Evolutionary conservation across 2,329 filamentous ascomycete genomes (phyloP), one percentile per base, ranked within the genome.

Genomic region (Aspergillus fumigatus): DNA sequence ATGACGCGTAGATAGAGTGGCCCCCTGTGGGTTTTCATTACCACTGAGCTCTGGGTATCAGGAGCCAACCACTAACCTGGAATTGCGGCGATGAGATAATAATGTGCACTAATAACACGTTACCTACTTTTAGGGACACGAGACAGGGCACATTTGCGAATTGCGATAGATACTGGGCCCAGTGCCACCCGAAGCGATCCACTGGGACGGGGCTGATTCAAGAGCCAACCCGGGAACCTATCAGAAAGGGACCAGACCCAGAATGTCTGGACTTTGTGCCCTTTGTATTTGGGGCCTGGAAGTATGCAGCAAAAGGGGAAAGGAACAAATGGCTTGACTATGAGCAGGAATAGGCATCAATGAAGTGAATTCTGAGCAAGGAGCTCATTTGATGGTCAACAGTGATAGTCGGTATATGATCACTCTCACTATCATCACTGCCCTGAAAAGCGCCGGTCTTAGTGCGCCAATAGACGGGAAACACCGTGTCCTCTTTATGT

Each of bases 401-500:
- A 23, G 53, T 52, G 21, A 47, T 26, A 14, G 32, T 38, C 43
- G 17, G 19, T 47, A 21, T 25, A 47, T 14, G 21, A 23, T 23
- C 17, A 23, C 43, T 35, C 23, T 26, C 43, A 17, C 4, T 47
- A 23, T 26, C 43, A 26, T 47, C 41, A 45, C n/a, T 45, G 41
- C 43, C 43, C 23, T 47, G 43, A 47, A 23, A 47, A 23, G 21
- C 17, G 43, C 43, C 43, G 43, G 7, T 47, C 43, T 47, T 47
- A 40, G 38, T 38, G 49, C 32, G 49, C 29, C 49, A 40, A 51
- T 38, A 17, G 53, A 57, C 60, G 61, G 59, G 61, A 64, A 68
- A 69, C 66, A 69, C 63, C 59, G 67, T 69, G 65, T 68, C 67
- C 67, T 68, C 59, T 67, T 62, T 57, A 50, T 48, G 32, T 35